These are phyloP conservation scores for Penicilliopsis zonata DNA, from an alignment of 495 filamentous ascomycete species.

Conservation along the genomic window DNA sequence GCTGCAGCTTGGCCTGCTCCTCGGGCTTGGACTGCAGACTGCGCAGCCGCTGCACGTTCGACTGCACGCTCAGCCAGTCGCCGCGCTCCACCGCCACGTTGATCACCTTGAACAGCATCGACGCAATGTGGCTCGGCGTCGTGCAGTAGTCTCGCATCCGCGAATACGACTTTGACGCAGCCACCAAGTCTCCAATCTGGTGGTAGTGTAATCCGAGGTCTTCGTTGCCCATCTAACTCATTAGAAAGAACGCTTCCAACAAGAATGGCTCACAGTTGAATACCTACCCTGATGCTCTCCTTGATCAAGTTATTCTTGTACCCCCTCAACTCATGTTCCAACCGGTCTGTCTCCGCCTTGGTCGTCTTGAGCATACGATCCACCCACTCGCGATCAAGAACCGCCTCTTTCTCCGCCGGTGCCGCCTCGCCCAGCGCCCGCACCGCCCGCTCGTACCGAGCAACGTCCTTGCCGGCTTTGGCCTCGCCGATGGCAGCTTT, in stretches of 20 bases:
- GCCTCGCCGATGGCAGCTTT: conserved; percentile 66
- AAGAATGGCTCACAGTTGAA: not conserved
- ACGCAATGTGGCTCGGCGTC: conserved; percentile 53
- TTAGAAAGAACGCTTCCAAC: not conserved
- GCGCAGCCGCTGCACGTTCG: conserved; percentile 57
- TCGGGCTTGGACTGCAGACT: conserved; percentile 46
- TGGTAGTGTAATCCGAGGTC: conserved; percentile 61
- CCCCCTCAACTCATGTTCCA: conserved; percentile 74
- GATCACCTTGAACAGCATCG: conserved; percentile 59
- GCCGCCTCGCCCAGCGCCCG: conserved; percentile 47
- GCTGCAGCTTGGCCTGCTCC: conserved; percentile 42
- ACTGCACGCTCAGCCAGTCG: conserved; percentile 53
- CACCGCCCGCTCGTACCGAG: conserved; percentile 57
- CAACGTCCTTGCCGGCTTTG: conserved; percentile 62
- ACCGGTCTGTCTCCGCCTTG: conserved; percentile 51
- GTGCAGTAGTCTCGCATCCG: conserved; percentile 69
- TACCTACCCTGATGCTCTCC: conserved; percentile 80
- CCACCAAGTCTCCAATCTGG: conserved; percentile 45
- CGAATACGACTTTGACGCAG: conserved; percentile 54
- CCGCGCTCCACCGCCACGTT: conserved; percentile 54
- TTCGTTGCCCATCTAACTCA: conserved; percentile 59
- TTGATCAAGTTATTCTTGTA: conserved; percentile 98
- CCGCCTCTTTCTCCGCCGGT: conserved; percentile 55
- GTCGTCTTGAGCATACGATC: conserved; percentile 48
- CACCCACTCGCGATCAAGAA: conserved; percentile 58